Evolutionary conservation across 371 early-diverging fungal species (phyloP), one percentile per base, ranked within the genome.

Genomic region (Actinomortierella ambigua): DNA sequence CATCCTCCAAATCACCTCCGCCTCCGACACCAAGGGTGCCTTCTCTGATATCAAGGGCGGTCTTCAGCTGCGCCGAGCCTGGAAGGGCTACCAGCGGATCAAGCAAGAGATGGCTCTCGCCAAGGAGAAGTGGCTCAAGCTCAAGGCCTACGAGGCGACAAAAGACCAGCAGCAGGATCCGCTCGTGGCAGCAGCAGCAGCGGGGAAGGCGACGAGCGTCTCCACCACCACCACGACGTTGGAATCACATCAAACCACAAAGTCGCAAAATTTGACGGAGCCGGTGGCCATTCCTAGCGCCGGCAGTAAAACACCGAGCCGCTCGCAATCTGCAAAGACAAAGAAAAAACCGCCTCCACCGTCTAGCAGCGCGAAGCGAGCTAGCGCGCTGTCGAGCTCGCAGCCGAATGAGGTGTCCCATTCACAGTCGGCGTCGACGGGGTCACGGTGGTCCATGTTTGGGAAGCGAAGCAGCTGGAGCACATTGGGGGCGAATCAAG

Each of bases 1-100:
- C 9, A 64, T 78, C 39, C 68, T 78, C 23, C 78, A 78, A 49
- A 44, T 78, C 14, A 66, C 69, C 5, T 61, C 70, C 0, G 53
- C 70, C 23, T 61, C 69, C 0, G 78, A 77, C 50, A 70, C 76
- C 39, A 78, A 78, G 39, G 76, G 76, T 0, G 66, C 71, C 15
- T 78, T 78, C 28, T 67, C 71, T 9, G 78, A 78, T 40, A 69
- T 78, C 53, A 76, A 70, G 42, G 78, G 78, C 0, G 78, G 76
- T 17, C 57, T 76, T n/a, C 76, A 76, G 15, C 42, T 78, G 26
- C 59, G 76, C n/a, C 59, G 69, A 17, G 76, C 76, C 4, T 78
- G 78, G 78, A 78, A 70, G 42, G 64, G 68, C 3, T 78, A 78
- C 29, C 63, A 65, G 63, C 59, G 75, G n/a, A 73, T 67, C 61